Conservation (phyloP, 164 flowering plant species). For the Tinospora cordifolia region DNA sequence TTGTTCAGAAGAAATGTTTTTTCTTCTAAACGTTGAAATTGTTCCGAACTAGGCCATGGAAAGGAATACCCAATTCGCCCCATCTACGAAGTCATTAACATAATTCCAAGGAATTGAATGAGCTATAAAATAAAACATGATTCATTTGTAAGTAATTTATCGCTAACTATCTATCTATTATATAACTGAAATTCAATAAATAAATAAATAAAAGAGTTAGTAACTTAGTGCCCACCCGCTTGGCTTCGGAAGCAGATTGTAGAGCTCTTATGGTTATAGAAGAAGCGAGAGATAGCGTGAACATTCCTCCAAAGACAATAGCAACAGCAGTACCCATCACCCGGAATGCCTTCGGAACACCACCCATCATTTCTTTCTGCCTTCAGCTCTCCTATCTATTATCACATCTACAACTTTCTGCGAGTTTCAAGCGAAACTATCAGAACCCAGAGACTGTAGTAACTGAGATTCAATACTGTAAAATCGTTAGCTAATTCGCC, state of each 20-base stretch:
- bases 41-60: not conserved
- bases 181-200: not conserved
- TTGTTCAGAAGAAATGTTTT: no score
- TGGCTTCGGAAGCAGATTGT: constrained; percentile 25
- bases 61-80: not conserved
- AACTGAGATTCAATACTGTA: not conserved
- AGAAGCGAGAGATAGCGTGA: constrained; percentile 31
- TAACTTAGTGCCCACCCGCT: constrained; percentile 25
- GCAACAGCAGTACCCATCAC: constrained; percentile 22
- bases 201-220: not conserved
- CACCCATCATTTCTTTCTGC: constrained; percentile 14
- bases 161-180: not conserved
- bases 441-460: not conserved
- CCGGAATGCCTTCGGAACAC: constrained; percentile 27
- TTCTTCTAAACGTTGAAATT: no score
- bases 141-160: no score
- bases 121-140: no score
- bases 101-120: no score
- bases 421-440: not conserved
- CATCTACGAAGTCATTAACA: no score
- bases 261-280: constrained; percentile 20
- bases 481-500: no score
- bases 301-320: constrained; percentile 25
- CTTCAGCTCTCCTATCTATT: not conserved
- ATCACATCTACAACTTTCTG: not conserved